phyloP scores from a whole-genome alignment of 2,329 filamentous ascomycete genomes.

The Fusarium subtropicale region DNA sequence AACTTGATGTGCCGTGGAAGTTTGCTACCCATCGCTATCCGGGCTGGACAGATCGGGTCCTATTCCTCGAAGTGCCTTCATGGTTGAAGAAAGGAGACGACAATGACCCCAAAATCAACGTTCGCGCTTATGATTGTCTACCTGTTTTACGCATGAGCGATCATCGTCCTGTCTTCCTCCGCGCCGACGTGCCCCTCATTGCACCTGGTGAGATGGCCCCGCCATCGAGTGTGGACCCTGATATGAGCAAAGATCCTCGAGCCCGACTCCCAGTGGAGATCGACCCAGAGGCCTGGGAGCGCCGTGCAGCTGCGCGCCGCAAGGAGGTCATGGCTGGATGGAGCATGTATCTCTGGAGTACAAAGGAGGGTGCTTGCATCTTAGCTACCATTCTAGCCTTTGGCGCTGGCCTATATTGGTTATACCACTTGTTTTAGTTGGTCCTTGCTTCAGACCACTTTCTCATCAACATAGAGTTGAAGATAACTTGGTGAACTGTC shows the following conservation, averaged over 20 bases:
- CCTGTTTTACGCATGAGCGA: slow-evolving; percentile 87
- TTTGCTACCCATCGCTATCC: slow-evolving; percentile 86
- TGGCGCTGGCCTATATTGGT: slow-evolving; percentile 61
- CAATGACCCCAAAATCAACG: slow-evolving; percentile 53
- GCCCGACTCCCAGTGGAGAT: slow-evolving; percentile 62
- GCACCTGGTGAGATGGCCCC: slow-evolving; percentile 55
- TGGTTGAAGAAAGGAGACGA: slow-evolving; percentile 57
- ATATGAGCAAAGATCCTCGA: slow-evolving; percentile 56
- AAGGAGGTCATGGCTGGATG: slow-evolving; percentile 64
- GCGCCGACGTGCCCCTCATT: slow-evolving; percentile 73
- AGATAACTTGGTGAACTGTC: not conserved
- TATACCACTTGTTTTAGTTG: slow-evolving; percentile 26
- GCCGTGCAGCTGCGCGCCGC: slow-evolving; percentile 59
- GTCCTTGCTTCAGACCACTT: not conserved
- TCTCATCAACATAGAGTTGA: not conserved
- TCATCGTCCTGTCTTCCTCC: slow-evolving; percentile 84
- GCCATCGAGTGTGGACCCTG: slow-evolving; percentile 39
- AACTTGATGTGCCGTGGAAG: slow-evolving; percentile 45
- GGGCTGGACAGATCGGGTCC: slow-evolving; percentile 91
- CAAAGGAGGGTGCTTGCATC: slow-evolving; percentile 61
- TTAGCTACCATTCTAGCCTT: slow-evolving; percentile 58
- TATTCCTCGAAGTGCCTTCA: slow-evolving; percentile 75
- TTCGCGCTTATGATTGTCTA: slow-evolving; percentile 78
- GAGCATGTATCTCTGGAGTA: slow-evolving; percentile 67
- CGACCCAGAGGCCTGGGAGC: slow-evolving; percentile 66